Evolutionary conservation across 495 filamentous ascomycete species (phyloP).

Genomic region (Articulospora tetracladia): DNA sequence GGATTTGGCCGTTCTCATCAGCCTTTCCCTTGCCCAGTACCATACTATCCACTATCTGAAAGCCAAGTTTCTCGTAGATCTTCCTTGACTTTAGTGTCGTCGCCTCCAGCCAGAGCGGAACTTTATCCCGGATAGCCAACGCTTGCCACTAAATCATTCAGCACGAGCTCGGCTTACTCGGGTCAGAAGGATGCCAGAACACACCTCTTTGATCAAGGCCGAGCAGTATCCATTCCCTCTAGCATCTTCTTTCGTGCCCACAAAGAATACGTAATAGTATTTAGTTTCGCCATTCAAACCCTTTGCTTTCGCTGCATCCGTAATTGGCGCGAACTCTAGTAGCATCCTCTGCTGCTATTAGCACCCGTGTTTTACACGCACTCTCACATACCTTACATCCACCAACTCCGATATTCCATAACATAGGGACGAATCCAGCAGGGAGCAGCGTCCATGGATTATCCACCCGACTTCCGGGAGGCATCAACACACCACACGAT

Average conservation of each 20-base stretch:
- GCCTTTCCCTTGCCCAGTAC: constrained; percentile 18
- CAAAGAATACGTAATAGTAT: constrained; percentile 19
- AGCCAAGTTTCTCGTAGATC: constrained; percentile 12
- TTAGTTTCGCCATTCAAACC: not conserved
- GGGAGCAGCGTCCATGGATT: not conserved
- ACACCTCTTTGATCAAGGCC: not conserved
- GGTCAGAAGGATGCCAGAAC: not conserved
- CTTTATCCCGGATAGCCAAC: constrained; percentile 1
- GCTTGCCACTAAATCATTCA: constrained; percentile 6
- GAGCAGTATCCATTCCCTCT: constrained; percentile 6
- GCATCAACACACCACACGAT: not conserved
- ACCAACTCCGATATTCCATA: not conserved
- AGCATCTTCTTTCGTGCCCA: not conserved
- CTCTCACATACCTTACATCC: not conserved
- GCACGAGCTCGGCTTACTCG: too few species aligned
- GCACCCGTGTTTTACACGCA: not conserved
- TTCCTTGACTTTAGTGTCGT: not conserved
- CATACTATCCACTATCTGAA: constrained; percentile 5
- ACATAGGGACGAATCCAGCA: not conserved
- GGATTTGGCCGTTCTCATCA: not conserved
- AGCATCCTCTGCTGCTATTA: not conserved
- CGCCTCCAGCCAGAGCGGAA: constrained; percentile 20
- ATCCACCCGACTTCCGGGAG: not conserved
- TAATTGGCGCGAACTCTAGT: not conserved
- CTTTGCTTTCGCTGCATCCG: not conserved